Conservation (phyloP, 192 early-diverging fungal genomes). For the Nowakowskiella sp. region DNA sequence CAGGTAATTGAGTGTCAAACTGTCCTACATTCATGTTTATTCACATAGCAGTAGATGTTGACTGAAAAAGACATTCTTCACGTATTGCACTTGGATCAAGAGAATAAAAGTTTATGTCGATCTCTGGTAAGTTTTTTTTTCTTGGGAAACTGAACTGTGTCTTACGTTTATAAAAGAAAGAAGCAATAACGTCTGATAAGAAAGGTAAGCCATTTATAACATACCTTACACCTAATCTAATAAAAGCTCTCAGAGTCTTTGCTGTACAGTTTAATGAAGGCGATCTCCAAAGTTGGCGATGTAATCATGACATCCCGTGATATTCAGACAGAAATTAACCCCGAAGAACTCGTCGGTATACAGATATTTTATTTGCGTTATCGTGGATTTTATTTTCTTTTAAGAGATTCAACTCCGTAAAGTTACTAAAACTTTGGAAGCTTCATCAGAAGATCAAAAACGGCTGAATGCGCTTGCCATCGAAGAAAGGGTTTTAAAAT, state of each 20-base stretch:
- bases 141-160: background rate
- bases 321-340: constrained; percentile 30
- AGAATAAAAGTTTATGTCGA: constrained; percentile 16
- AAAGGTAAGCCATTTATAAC: background rate
- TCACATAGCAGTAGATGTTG: too few relatives aligned
- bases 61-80: constrained; percentile 28
- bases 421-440: background rate
- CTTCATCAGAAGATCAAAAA: background rate
- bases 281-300: constrained; percentile 22
- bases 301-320: constrained; percentile 20
- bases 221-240: too few relatives aligned
- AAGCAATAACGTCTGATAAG: background rate
- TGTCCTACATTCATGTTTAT: too few relatives aligned
- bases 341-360: constrained; percentile 30
- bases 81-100: constrained; percentile 33
- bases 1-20: constrained; percentile 20
- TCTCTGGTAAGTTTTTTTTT: constrained; percentile 14
- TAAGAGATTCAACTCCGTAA: constrained; percentile 13
- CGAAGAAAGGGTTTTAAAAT: constrained; percentile 30
- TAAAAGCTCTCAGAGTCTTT: too few relatives aligned
- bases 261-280: constrained; percentile 14
- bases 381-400: background rate
- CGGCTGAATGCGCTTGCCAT: constrained; percentile 7
- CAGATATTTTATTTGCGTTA: background rate
- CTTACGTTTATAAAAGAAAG: background rate